These are phyloP conservation scores for Vigna trinervia DNA, from an alignment of 306 rosid genomes.

Conservation along the genomic window DNA sequence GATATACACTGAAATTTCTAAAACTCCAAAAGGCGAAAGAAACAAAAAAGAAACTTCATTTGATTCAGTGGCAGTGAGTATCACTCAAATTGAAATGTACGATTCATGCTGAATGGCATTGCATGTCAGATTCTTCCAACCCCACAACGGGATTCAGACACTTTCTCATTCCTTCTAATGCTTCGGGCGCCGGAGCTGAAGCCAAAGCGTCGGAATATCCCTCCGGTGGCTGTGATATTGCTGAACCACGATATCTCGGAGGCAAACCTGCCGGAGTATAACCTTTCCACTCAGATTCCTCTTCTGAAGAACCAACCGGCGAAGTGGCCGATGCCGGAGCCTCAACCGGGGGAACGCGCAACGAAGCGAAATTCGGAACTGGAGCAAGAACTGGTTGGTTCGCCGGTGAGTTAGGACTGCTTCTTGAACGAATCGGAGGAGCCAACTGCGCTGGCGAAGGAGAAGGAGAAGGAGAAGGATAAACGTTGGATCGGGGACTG, in stretches of 20 bases:
- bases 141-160: conserved; percentile 34
- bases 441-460: background rate
- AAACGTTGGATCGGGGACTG: background rate
- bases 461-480: background rate
- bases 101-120: conserved; percentile 34
- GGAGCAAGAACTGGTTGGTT: conserved; percentile 40
- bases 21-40: background rate
- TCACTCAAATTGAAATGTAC: background rate
- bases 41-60: background rate
- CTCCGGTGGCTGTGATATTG: conserved; percentile 38
- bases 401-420: background rate
- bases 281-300: conserved; percentile 4
- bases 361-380: background rate
- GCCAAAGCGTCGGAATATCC: conserved; percentile 14
- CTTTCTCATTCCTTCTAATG: conserved; percentile 19
- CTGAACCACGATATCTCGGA: conserved; percentile 20
- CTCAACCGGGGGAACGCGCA: background rate
- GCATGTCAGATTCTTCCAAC: background rate
- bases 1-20: background rate
- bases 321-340: conserved; percentile 20
- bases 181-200: conserved; percentile 30
- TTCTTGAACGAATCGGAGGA: conserved; percentile 41
- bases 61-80: background rate
- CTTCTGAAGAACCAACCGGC: conserved; percentile 1
- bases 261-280: background rate